phyloP scores from a whole-genome alignment of 495 filamentous ascomycete species.

The Recurvomyces mirabilis region DNA sequence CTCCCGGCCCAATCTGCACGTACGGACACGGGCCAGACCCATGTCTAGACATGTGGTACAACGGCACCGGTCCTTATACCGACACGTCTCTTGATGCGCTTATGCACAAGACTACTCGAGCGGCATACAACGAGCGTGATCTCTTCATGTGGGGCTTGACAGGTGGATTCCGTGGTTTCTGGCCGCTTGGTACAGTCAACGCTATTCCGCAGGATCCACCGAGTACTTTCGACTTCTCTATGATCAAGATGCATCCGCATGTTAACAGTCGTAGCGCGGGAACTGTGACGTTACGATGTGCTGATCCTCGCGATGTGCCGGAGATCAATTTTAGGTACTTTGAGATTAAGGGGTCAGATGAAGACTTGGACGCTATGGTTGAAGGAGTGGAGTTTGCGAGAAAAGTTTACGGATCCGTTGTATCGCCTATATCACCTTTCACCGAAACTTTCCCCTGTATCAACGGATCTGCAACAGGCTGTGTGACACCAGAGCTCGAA shows the following conservation, averaged over 20 bases:
- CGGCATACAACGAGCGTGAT: slow-evolving; percentile 35
- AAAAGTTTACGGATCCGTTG: slow-evolving; percentile 15
- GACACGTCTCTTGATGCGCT: slow-evolving; percentile 38
- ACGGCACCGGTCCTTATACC: slow-evolving; percentile 38
- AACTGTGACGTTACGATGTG: slow-evolving; percentile 11
- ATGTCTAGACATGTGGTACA: slow-evolving; percentile 40
- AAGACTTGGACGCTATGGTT: slow-evolving; percentile 19
- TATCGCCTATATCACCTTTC: neutral
- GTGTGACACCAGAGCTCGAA: slow-evolving; percentile 10
- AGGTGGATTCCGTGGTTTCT: slow-evolving; percentile 40
- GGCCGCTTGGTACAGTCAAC: slow-evolving; percentile 22
- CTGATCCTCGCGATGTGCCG: slow-evolving; percentile 21
- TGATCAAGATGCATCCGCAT: slow-evolving; percentile 19
- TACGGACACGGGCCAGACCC: slow-evolving; percentile 36
- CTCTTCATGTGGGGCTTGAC: slow-evolving; percentile 32
- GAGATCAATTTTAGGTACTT: slow-evolving; percentile 28
- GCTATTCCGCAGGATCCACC: slow-evolving; percentile 22
- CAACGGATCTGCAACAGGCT: neutral
- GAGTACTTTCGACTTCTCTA: slow-evolving; percentile 27
- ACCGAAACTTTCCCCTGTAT: neutral
- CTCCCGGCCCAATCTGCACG: slow-evolving; percentile 38
- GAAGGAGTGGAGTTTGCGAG: slow-evolving; percentile 22
- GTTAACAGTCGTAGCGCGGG: slow-evolving; percentile 20
- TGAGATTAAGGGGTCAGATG: slow-evolving; percentile 13
- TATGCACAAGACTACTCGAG: slow-evolving; percentile 37